Base-by-base conservation (phyloP, 148 eudicot species). In the Oxyria digyna region DNA sequence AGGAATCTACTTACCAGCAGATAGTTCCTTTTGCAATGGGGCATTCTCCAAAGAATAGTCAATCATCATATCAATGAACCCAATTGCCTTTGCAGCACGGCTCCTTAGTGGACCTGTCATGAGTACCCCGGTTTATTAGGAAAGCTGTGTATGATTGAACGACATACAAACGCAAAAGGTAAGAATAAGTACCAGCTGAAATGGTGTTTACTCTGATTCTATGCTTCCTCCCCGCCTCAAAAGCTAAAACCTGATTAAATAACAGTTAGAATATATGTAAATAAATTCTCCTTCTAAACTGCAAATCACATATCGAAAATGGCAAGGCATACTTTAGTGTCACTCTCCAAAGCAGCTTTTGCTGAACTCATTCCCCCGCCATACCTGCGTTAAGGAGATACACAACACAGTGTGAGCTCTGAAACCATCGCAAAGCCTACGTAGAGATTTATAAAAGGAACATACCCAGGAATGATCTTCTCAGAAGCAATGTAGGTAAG, bases 301-400 rank as follows among this genome's bases (percentile, higher is more conserved):
- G 31, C 32, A 18, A 66, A n/a, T n/a, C n/a, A n/a, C n/a, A n/a
- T n/a, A n/a, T n/a, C n/a, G n/a, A n/a, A n/a, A n/a, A n/a, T n/a
- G n/a, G n/a, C n/a, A 73, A 70, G 20, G 72, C 81, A 78, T 68
- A 89, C 98, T 83, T 69, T 83, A 41, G 96, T 92, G 74, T 92
- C 98, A 78, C 98, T 89, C 84, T 92, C 98, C 54, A 92, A 78
- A n/a, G 94, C 98, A 57, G 98, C 94, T 78, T 92, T 92, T 18
- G 98, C 98, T 59, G 98, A 92, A 77, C 98, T 92, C 98, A 92
- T 92, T 57, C 98, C 98, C 68, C 98, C 98, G 52, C 98, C 98
- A 73, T 92, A 92, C 15, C 98, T 92, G 85, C 20, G 71, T 21
- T n/a, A n/a, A n/a, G n/a, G 40, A 62, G 52, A 33, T 66, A 42